Evolutionary conservation across 2,329 filamentous ascomycete genomes (phyloP).

Genomic region (Thelonectria rubi): DNA sequence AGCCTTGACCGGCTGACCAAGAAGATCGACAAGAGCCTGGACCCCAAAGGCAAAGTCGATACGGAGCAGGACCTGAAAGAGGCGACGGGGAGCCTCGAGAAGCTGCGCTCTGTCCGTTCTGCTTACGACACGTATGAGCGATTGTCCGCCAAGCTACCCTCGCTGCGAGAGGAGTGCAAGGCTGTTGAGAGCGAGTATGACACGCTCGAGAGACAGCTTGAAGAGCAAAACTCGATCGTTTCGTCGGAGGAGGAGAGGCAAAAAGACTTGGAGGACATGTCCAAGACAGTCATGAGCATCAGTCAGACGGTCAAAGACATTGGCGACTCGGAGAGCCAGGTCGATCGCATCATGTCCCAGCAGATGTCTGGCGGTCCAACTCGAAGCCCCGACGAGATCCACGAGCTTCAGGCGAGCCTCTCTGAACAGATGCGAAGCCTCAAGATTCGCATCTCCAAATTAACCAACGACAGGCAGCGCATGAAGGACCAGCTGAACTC

Average conservation of each 20-base stretch:
- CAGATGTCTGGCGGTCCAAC: conserved; percentile 73
- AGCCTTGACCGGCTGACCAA: conserved; percentile 69
- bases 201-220: conserved; percentile 66
- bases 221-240: conserved; percentile 74
- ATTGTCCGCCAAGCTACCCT: conserved; percentile 75
- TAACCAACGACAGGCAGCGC: conserved; percentile 76
- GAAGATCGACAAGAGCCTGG: conserved; percentile 71
- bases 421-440: conserved; percentile 72
- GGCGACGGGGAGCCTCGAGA: conserved; percentile 60
- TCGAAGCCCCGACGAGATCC: conserved; percentile 83
- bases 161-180: conserved; percentile 70
- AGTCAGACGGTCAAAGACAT: conserved; percentile 77
- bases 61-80: conserved; percentile 69
- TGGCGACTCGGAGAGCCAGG: conserved; percentile 73
- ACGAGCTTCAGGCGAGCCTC: conserved; percentile 74
- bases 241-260: conserved; percentile 71
- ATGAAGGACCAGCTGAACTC: conserved; percentile 72
- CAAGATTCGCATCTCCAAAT: conserved; percentile 71
- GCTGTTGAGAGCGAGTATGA: conserved; percentile 70
- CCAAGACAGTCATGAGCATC: conserved; percentile 80
- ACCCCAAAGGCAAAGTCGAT: conserved; percentile 69
- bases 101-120: conserved; percentile 68
- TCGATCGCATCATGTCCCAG: conserved; percentile 78
- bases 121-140: conserved; percentile 80
- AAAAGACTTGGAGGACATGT: conserved; percentile 78